phyloP scores from a whole-genome alignment of 2,329 filamentous ascomycete species.

The Penicillium sclerotigenum region DNA sequence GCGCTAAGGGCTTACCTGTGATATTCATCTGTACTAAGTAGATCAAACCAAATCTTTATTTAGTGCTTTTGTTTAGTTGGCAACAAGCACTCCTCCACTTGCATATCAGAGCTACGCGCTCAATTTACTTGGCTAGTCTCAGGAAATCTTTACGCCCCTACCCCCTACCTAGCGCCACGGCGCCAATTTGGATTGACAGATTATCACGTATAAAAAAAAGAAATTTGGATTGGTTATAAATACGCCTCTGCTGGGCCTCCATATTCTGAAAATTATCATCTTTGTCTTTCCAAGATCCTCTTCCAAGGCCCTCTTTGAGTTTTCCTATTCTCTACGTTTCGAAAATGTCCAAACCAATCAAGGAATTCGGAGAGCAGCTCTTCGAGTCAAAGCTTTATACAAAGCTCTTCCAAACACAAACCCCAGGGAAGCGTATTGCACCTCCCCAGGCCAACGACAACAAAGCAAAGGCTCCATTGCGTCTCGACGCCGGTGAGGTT shows the following conservation, averaged over 20 bases:
- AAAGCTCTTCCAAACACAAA: neutral
- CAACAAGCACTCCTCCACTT: neutral
- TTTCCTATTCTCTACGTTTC: neutral
- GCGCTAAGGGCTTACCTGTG: too few relatives aligned
- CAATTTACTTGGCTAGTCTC: conserved; percentile 1
- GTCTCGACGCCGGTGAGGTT: neutral
- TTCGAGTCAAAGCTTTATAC: neutral
- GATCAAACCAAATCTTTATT: neutral
- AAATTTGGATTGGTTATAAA: neutral
- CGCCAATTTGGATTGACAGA: too few relatives aligned
- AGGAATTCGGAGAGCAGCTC: neutral
- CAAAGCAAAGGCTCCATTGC: neutral
- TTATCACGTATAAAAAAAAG: neutral
- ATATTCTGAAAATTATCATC: neutral
- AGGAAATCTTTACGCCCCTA: neutral
- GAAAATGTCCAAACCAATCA: neutral
- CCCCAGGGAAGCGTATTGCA: neutral
- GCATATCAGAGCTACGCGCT: neutral
- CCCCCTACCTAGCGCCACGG: neutral
- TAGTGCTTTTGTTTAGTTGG: conserved; percentile 1
- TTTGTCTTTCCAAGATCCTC: neutral
- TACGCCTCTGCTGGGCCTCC: neutral
- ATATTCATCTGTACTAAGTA: neutral
- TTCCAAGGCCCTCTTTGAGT: neutral
- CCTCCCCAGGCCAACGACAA: neutral